phyloP scores from a whole-genome alignment of 1,284 basidiomycete species.

The Cutaneotrichosporon cutaneum region DNA sequence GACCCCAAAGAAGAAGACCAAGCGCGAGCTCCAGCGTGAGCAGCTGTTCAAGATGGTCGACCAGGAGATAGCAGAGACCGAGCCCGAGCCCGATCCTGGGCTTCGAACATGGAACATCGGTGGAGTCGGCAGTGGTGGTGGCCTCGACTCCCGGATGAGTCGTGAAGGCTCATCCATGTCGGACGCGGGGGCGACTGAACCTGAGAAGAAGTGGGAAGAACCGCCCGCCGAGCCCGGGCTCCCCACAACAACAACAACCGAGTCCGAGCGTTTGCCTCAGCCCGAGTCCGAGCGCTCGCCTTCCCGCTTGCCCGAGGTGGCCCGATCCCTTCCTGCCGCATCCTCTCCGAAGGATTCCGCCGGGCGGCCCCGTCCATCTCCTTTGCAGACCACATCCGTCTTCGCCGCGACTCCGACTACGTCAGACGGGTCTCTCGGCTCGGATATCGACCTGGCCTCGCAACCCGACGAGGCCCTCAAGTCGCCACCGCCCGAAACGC shows the following conservation, averaged over 20 bases:
- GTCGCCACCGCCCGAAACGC: conserved; percentile 10
- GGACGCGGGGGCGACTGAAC: background rate
- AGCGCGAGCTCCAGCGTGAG: conserved; percentile 50
- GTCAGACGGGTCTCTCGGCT: background rate
- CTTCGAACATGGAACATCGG: conserved; percentile 27
- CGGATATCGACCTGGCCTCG: background rate
- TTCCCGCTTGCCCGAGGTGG: conserved; percentile 1
- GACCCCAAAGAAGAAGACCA: conserved; percentile 37
- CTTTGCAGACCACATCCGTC: background rate
- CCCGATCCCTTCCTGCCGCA: background rate
- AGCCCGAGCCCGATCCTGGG: conserved; percentile 4
- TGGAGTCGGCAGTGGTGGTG: conserved; percentile 29
- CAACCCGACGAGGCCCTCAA: conserved; percentile 15
- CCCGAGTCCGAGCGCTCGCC: background rate
- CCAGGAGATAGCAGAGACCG: conserved; percentile 37
- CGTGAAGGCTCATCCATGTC: background rate
- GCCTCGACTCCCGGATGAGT: conserved; percentile 4
- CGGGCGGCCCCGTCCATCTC: background rate
- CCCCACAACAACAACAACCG: background rate
- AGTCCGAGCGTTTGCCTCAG: background rate
- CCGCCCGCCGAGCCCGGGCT: background rate
- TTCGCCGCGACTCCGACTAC: background rate
- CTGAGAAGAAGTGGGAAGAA: conserved; percentile 3
- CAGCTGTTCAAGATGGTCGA: conserved; percentile 47
- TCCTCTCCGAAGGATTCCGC: background rate